phyloP scores from a whole-genome alignment of 2,329 filamentous ascomycete genomes.

The Sporothrix dimorphospora region DNA sequence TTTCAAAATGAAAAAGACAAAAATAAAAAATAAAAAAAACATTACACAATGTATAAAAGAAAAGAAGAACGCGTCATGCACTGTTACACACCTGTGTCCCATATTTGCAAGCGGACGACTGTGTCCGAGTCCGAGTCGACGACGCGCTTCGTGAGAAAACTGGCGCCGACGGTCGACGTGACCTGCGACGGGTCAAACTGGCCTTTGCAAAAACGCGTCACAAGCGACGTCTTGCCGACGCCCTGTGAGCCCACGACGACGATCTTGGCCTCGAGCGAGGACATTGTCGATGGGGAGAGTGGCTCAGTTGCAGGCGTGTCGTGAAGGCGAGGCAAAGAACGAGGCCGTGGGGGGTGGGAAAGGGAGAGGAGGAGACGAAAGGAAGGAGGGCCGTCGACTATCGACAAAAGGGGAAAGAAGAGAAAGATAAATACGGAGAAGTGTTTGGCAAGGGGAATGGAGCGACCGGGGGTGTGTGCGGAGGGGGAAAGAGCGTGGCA shows the following conservation, averaged over 20 bases:
- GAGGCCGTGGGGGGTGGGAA: not conserved
- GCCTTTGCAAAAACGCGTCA: constrained; percentile 76
- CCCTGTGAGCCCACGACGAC: constrained; percentile 79
- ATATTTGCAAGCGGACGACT: constrained; percentile 88
- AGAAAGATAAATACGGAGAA: not conserved
- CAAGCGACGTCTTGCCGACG: constrained; percentile 78
- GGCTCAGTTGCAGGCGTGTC: not conserved
- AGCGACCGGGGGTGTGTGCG: not conserved
- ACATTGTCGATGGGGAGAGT: constrained; percentile 41
- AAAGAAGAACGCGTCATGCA: not conserved
- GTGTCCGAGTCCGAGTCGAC: constrained; percentile 84
- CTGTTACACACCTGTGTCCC: constrained; percentile 72
- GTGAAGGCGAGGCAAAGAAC: not conserved
- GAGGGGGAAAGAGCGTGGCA: constrained; percentile 14
- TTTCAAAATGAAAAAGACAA: constrained; percentile 30
- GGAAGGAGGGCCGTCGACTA: constrained; percentile 13
- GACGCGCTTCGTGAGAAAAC: constrained; percentile 78
- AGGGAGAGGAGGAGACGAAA: not conserved
- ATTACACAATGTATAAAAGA: not conserved
- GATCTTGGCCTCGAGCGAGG: constrained; percentile 78
- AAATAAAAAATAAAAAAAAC: not conserved
- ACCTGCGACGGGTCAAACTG: constrained; percentile 67
- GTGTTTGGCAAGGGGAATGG: constrained; percentile 22
- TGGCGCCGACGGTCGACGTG: constrained; percentile 76
- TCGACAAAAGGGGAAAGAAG: not conserved